Percentiles rank a stretch among this genome's conserved stretches.
Conservation (phyloP, 306 rosid genomes). For the Ormosia semicastrata region DNA sequence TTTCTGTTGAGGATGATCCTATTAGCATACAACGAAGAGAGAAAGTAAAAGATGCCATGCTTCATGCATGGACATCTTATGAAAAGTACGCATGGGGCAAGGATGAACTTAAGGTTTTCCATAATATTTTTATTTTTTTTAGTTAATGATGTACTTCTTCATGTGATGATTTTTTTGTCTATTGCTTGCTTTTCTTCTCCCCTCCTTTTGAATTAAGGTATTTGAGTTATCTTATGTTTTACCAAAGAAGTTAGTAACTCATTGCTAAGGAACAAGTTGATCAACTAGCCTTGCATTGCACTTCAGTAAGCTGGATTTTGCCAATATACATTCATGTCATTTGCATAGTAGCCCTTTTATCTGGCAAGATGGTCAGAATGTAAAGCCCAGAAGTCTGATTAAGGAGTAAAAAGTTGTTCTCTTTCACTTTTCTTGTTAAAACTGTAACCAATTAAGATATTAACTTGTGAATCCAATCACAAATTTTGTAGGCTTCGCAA, state of each 20-base stretch:
- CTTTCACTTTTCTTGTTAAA: neutral
- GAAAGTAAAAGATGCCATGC: slow-evolving; percentile 59
- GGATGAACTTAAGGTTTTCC: slow-evolving; percentile 66
- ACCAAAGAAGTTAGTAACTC: neutral
- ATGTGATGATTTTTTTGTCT: neutral
- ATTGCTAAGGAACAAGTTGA: slow-evolving; percentile 2
- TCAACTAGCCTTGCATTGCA: neutral
- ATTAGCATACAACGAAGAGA: slow-evolving; percentile 38
- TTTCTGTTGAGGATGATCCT: slow-evolving; percentile 41
- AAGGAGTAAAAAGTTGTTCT: neutral
- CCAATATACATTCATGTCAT: neutral
- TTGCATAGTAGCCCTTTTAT: neutral
- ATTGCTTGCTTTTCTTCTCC: neutral
- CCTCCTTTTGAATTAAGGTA: neutral
- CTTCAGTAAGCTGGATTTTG: neutral
- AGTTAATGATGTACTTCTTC: neutral
- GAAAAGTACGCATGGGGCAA: slow-evolving; percentile 72
- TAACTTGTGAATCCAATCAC: neutral
- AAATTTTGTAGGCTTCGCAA: neutral
- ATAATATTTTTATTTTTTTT: neutral
- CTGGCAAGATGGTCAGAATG: neutral
- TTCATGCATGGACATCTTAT: slow-evolving; percentile 68
- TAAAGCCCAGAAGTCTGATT: neutral
- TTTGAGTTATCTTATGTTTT: neutral
- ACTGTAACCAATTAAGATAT: neutral